Evolutionary conservation across 257 asterid species (phyloP), one percentile per base, ranked within the genome.

Genomic region (Petunia secreta): DNA sequence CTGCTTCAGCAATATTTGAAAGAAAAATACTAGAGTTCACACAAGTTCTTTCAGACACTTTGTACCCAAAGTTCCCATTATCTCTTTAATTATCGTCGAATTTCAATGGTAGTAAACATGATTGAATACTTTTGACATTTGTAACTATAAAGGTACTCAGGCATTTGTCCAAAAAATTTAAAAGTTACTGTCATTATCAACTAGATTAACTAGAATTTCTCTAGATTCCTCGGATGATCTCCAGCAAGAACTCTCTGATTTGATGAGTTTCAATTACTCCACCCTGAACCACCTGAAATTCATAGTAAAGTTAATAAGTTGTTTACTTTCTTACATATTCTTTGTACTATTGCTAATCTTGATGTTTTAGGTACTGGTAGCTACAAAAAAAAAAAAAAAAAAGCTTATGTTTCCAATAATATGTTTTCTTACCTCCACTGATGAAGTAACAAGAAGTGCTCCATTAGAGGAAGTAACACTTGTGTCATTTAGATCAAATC

Each of bases 401-500:
- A 69, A 48, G 1, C 3, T 48, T 1, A 46, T 25, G 25, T 25
- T 25, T 25, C 25, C 25, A 25, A 25, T 25, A 5, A 37, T 79
- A 10, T 60, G 75, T 44, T 63, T 63, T 36, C 46, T 43, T 85
- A 92, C 97, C 97, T 92, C 92, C 2, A 86, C 87, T 10, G 86
- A 85, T 37, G 89, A 68, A 84, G 93, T 89, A 40, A 94, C 85
- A 54, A 92, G 93, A 84, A 94, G 84, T 57, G 91, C 90, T 59
- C 96, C 96, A 79, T 59, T 83, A 5, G 88, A 77, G 25, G 92
- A 84, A 3, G 97, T 91, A 36, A 87, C 85, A 86, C 91, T 88
- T 25, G 89, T 88, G 52, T 92, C 91, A 54, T 80, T 91, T 55
- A 87, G 85, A 68, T 89, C 87, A 79, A 90, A 86, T 66, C 94